A percentile compares a stretch with the other conserved stretches of the same genome.
These are phyloP conservation scores for Tylopilus plumbeoviolaceoides DNA, from an alignment of 768 basidiomycete species.

Conservation along the genomic window DNA sequence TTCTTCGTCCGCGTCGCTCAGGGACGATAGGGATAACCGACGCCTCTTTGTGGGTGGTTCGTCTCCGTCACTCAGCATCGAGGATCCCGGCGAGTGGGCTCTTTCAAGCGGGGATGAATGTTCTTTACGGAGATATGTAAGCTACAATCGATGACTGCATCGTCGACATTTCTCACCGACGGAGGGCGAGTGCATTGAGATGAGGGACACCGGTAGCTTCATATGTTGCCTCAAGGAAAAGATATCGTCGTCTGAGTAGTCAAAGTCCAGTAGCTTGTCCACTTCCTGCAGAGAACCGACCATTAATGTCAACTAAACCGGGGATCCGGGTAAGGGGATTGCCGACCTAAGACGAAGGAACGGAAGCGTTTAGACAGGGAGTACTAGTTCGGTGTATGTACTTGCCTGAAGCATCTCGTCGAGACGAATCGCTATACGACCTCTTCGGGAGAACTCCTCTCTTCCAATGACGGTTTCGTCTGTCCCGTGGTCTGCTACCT, in stretches of 20 bases:
- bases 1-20: constrained; percentile 38
- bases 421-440: constrained; percentile 69
- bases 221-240: constrained; percentile 68
- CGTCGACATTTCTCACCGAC: constrained; percentile 39
- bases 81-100: constrained; percentile 33
- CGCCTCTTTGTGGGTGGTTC: constrained; percentile 49
- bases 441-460: constrained; percentile 67
- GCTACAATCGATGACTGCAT: background rate
- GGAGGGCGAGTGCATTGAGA: constrained; percentile 49
- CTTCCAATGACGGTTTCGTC: constrained; percentile 51
- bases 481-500: constrained; percentile 61
- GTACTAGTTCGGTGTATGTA: background rate
- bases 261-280: constrained; percentile 74
- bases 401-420: constrained; percentile 79
- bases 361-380: constrained; percentile 12
- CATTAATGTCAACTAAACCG: constrained; percentile 15
- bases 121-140: constrained; percentile 20
- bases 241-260: constrained; percentile 69
- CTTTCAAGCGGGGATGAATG: constrained; percentile 20
- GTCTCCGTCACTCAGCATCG: constrained; percentile 43
- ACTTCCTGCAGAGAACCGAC: constrained; percentile 51
- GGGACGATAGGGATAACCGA: constrained; percentile 53
- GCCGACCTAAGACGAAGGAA: constrained; percentile 21
- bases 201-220: constrained; percentile 46
- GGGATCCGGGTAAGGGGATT: constrained; percentile 11